Evolutionary conservation across 1,284 basidiomycete species (phyloP).

Genomic region (Ceratobasidium sp.): DNA sequence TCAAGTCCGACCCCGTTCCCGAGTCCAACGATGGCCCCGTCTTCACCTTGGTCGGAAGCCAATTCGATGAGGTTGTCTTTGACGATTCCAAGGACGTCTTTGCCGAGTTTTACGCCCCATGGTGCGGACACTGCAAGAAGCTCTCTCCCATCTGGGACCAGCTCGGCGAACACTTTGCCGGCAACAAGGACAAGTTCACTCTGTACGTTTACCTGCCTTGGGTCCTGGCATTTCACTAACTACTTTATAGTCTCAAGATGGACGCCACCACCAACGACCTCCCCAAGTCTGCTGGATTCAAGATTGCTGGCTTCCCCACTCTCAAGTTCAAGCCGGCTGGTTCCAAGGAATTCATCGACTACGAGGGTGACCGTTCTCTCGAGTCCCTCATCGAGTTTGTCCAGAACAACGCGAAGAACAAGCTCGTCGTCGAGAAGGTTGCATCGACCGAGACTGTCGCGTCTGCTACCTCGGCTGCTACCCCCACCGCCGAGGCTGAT

Average conservation of each 20-base stretch:
- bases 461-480: constrained; percentile 37
- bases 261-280: constrained; percentile 98
- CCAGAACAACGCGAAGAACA: constrained; percentile 79
- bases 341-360: constrained; percentile 84
- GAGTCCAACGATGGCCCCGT: constrained; percentile 83
- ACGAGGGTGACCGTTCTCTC: constrained; percentile 87
- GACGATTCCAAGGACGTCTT: constrained; percentile 95
- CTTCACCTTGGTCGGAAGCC: constrained; percentile 84
- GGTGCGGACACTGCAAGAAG: constrained; percentile 97
- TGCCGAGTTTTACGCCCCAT: constrained; percentile 96
- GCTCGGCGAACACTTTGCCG: constrained; percentile 84
- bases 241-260: constrained; percentile 81
- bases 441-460: constrained; percentile 16
- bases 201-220: constrained; percentile 64
- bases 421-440: constrained; percentile 49
- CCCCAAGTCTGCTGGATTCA: constrained; percentile 86
- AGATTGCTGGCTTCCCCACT: constrained; percentile 89
- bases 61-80: constrained; percentile 85
- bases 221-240: constrained; percentile 40
- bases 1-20: constrained; percentile 93
- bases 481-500: not conserved
- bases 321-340: constrained; percentile 97
- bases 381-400: constrained; percentile 87
- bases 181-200: constrained; percentile 76
- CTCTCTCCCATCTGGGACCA: constrained; percentile 94